Conservation (phyloP, 2,329 filamentous ascomycete species). For the Pseudocercospora macadamiae region DNA sequence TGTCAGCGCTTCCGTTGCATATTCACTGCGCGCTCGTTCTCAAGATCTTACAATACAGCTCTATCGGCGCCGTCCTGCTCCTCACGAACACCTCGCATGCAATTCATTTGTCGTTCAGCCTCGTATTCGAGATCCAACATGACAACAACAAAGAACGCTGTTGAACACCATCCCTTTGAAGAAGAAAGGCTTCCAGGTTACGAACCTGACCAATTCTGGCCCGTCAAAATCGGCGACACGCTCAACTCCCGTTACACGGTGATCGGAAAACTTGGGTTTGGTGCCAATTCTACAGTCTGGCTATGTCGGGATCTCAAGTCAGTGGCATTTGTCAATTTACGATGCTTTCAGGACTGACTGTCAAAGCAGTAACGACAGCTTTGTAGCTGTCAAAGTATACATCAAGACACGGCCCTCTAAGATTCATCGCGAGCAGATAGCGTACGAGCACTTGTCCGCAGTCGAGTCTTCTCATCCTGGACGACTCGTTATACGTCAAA, state of each 20-base stretch:
- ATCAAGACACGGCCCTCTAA: background rate
- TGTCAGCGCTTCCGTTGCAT: too few relatives aligned
- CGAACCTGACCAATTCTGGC: conserved; percentile 27
- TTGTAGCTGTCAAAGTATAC: conserved; percentile 2
- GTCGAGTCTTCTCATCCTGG: background rate
- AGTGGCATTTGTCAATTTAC: background rate
- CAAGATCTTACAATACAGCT: too few relatives aligned
- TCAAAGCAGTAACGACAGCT: background rate
- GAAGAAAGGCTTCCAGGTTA: background rate
- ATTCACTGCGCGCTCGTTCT: too few relatives aligned
- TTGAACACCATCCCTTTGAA: too few relatives aligned
- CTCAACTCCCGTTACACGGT: conserved; percentile 39
- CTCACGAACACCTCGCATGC: too few relatives aligned
- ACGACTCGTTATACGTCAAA: background rate
- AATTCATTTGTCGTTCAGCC: too few relatives aligned
- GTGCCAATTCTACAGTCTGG: conserved; percentile 46
- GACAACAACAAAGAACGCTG: too few relatives aligned
- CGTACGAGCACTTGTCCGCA: conserved; percentile 6
- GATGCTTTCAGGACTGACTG: too few relatives aligned
- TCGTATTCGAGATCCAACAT: too few relatives aligned
- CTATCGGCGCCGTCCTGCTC: too few relatives aligned
- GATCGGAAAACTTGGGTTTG: conserved; percentile 47
- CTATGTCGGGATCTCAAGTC: conserved; percentile 40
- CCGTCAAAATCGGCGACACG: conserved; percentile 39
- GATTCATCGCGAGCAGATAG: background rate